Evolutionary conservation across 2,329 filamentous ascomycete genomes (phyloP), one percentile per base, ranked within the genome.

Genomic region (Aspergillus luchuensis): DNA sequence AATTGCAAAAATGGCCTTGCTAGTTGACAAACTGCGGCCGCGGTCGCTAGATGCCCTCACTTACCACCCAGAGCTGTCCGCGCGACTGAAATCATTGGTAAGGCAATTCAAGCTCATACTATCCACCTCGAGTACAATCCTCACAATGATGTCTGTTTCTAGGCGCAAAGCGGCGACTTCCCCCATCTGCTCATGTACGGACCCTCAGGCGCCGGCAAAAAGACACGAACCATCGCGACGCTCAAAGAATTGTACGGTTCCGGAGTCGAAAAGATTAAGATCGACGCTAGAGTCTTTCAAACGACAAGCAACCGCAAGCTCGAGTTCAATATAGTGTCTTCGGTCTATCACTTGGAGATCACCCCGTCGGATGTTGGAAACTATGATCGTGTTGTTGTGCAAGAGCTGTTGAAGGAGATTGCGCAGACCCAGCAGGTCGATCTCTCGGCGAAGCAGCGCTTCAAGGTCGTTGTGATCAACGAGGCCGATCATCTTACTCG

Each of bases 381-480:
- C 76, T 97, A 97, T 72, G 95, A 99, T 77, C 86, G 95, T 57
- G 95, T 99, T 3, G 95, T 99, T 1, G 85, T 99, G 13, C 95
- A 99, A 74, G 95, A 98, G 72, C 82, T 99, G 52, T 82, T 99
- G 52, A 99, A 99, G 77, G 95, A 99, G 78, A 94, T 99, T 5
- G 95, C 96, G 30, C 96, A 99, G 78, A 99, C 95, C 56, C 95
- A 99, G 76, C 96, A 99, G 79, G 95, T 99, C n/a, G 95, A 99
- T 76, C 84, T 95, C 67, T 84, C 87, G 11, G 96, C 96, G 15
- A 91, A 88, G 74, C 95, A 99, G 76, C 86, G 89, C 48, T 99
- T 99, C 85, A 99, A 99, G 80, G 93, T 99, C 1, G 95, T 99
- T 1, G 94, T 99, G 38, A 98, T 99, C 83, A 99, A 99, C 71